These are phyloP conservation scores for Cordyceps tenuipes DNA, from an alignment of 2,329 filamentous ascomycete species.

Conservation along the genomic window DNA sequence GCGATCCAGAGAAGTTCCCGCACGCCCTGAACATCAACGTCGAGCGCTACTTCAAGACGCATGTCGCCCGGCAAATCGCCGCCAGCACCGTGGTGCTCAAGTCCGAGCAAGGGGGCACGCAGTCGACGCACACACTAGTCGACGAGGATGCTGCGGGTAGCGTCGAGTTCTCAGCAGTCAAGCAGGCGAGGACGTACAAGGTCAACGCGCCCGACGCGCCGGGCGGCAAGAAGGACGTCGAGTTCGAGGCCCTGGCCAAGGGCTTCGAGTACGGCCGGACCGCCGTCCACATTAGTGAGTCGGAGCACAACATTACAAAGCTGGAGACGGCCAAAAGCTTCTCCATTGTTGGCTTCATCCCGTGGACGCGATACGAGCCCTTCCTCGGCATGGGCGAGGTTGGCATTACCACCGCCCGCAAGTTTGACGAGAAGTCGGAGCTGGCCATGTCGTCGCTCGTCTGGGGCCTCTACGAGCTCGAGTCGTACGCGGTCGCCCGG, in stretches of 20 bases:
- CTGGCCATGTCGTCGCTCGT: slow-evolving; percentile 84
- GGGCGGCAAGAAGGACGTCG: slow-evolving; percentile 74
- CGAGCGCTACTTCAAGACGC: slow-evolving; percentile 83
- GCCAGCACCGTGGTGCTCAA: slow-evolving; percentile 68
- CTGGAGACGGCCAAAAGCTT: slow-evolving; percentile 69
- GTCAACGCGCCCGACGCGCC: slow-evolving; percentile 66
- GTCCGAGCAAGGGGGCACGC: slow-evolving; percentile 39
- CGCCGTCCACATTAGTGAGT: slow-evolving; percentile 79
- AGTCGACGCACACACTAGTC: slow-evolving; percentile 43
- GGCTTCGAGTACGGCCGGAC: slow-evolving; percentile 92
- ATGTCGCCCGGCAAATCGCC: slow-evolving; percentile 62
- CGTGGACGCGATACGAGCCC: slow-evolving; percentile 66
- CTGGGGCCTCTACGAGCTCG: slow-evolving; percentile 75
- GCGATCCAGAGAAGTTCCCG: slow-evolving; percentile 64
- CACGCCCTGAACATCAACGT: slow-evolving; percentile 75
- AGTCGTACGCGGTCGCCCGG: slow-evolving; percentile 78
- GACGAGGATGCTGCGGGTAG: slow-evolving; percentile 41
- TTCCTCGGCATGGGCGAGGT: slow-evolving; percentile 79
- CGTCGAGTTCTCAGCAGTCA: slow-evolving; percentile 59
- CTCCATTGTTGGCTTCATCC: slow-evolving; percentile 81
- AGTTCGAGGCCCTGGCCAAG: slow-evolving; percentile 76
- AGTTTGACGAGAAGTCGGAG: slow-evolving; percentile 70
- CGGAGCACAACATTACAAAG: slow-evolving; percentile 82
- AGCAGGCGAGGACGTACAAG: slow-evolving; percentile 69
- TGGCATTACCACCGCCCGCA: slow-evolving; percentile 68